phyloP scores from a whole-genome alignment of 495 filamentous ascomycete species.

The Articulospora tetracladia region DNA sequence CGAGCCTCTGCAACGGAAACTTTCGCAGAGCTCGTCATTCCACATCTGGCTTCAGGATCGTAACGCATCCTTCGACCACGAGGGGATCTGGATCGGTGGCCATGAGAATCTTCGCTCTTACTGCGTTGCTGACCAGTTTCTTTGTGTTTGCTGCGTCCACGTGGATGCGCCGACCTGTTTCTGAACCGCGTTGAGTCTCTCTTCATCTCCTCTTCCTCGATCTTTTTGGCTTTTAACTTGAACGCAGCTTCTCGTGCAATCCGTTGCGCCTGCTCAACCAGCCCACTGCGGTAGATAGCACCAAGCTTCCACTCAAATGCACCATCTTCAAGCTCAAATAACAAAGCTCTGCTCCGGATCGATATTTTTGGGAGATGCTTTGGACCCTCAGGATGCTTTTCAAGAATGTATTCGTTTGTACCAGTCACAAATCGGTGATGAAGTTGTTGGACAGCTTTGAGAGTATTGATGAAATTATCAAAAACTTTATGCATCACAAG shows the following conservation, averaged over 20 bases:
- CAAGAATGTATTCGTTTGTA: constrained; percentile 80
- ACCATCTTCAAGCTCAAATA: constrained; percentile 93
- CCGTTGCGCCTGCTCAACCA: constrained; percentile 85
- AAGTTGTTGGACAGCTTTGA: constrained; percentile 84
- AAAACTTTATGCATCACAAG: constrained; percentile 86
- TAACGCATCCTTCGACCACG: constrained; percentile 48
- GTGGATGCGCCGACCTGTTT: constrained; percentile 44
- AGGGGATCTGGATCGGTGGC: constrained; percentile 21
- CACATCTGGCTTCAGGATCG: constrained; percentile 68
- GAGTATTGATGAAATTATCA: constrained; percentile 84
- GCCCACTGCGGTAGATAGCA: constrained; percentile 82
- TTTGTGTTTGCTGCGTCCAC: constrained; percentile 34
- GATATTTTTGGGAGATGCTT: constrained; percentile 83
- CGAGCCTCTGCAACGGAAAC: constrained; percentile 71
- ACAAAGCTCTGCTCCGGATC: constrained; percentile 70
- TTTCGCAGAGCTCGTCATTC: constrained; percentile 63
- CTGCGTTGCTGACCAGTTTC: constrained; percentile 40
- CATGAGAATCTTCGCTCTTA: constrained; percentile 45
- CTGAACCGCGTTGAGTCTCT: constrained; percentile 43
- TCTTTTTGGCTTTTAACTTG: constrained; percentile 76
- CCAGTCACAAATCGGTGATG: constrained; percentile 86
- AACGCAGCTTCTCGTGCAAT: constrained; percentile 89
- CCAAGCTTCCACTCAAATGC: constrained; percentile 97
- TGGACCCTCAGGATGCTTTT: constrained; percentile 76
- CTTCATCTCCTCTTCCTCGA: constrained; percentile 61